Evolutionary conservation across 75 land plant genomes (phyloP).

Genomic region (Chamaecyparis obtusa): DNA sequence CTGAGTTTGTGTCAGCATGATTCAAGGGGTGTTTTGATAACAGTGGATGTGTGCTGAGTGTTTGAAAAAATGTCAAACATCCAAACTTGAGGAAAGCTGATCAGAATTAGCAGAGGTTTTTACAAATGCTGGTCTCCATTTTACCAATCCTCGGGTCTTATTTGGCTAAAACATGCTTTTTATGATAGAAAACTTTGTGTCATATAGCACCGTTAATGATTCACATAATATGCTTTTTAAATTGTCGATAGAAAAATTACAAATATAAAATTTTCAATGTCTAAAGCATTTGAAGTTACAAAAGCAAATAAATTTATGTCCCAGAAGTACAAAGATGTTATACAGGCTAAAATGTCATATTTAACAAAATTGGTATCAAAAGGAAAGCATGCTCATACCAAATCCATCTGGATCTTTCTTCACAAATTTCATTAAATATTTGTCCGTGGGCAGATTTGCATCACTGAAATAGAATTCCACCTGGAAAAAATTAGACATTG

Average conservation of each 20-base stretch:
- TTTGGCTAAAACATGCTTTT: background rate
- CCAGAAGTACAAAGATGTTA: background rate
- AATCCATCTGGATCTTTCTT: slow-evolving; percentile 83
- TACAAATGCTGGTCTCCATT: no score
- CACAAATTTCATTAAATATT: slow-evolving; percentile 64
- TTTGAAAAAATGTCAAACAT: no score
- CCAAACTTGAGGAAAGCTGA: no score
- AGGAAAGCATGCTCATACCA: slow-evolving; percentile 46
- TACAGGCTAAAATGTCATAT: background rate
- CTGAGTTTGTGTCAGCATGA: no score
- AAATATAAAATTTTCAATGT: background rate
- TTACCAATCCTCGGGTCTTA: no score
- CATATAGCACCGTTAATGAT: background rate
- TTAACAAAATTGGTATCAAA: background rate
- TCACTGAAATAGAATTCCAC: slow-evolving; percentile 96
- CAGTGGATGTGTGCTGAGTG: no score
- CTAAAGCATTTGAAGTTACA: background rate
- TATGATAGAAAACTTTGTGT: background rate
- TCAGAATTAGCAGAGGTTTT: no score
- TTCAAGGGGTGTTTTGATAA: no score
- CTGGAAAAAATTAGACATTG: slow-evolving; percentile 28
- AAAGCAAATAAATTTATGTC: background rate
- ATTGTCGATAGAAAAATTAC: background rate
- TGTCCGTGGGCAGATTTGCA: slow-evolving; percentile 82
- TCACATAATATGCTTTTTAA: background rate